Evolutionary conservation across 257 asterid species (phyloP), one percentile per base, ranked within the genome.

Genomic region (Misopates orontium): DNA sequence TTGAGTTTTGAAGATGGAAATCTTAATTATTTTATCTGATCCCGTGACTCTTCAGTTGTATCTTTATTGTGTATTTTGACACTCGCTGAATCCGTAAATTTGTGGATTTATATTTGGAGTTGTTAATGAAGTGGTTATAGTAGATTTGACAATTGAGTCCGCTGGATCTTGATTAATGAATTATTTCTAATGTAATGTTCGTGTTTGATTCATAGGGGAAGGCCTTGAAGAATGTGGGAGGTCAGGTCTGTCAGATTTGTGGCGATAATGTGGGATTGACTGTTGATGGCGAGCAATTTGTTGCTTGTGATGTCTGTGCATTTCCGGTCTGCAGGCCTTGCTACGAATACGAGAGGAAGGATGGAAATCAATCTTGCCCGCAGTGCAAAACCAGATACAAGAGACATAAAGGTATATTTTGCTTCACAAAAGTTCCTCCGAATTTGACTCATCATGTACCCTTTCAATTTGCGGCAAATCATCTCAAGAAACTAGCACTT

Each of bases 251-350:
- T 82, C 97, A 90, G 95, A 90, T 94, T 75, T 94, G 99, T 74
- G 87, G 96, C 57, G 99, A 94, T 73, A 79, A 69, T 68, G 95
- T 94, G 75, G 99, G 97, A 22, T 66, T 78, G 52, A 83, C 87
- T 49, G 88, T 69, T 28, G 86, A 74, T 60, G 91, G 92, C 18
- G 99, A 86, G 67, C 79, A 86, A 59, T 94, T 94, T 85, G 93
- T 80, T 76, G 99, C 99, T 60, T 94, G 99, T 70, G 63, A 85
- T 78, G 89, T 88, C 77, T 94, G 99, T 63, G 82, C 97, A 52
- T 90, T 85, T 79, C 99, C 99, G 0, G 97, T 90, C 41, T 94
- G 99, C 83, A 81, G 97, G 72, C 93, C 99, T 22, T 94, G 99
- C 77, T 94, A 94, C 73, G 99, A 94, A 68, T 94, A 90, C 50